Percentiles rank a stretch among this genome's conserved stretches.
phyloP scores from a whole-genome alignment of 208 protist species.

The Trypanosoma mega region DNA sequence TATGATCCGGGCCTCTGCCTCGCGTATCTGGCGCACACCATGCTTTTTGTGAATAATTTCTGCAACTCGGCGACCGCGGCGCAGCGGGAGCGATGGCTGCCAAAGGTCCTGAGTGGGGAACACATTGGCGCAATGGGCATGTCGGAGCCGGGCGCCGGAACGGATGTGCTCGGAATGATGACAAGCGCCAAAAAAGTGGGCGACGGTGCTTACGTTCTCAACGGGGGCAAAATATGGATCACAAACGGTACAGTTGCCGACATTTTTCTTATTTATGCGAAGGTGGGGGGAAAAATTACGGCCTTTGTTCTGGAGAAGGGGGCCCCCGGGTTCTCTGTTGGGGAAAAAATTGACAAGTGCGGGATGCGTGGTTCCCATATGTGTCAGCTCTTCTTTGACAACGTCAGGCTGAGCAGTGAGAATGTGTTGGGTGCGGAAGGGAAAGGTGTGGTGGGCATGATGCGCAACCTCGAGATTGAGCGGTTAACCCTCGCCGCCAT shows the following conservation, averaged over 20 bases:
- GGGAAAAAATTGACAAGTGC: constrained; percentile 78
- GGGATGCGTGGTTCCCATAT: constrained; percentile 80
- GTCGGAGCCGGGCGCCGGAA: constrained; percentile 92
- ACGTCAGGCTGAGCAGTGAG: constrained; percentile 57
- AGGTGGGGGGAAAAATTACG: constrained; percentile 87
- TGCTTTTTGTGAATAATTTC: constrained; percentile 88
- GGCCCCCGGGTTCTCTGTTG: constrained; percentile 57
- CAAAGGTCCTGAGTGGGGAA: constrained; percentile 93
- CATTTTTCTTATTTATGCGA: constrained; percentile 96
- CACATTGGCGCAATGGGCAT: constrained; percentile 96
- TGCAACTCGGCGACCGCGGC: constrained; percentile 74
- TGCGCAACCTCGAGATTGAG: constrained; percentile 86
- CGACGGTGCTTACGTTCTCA: constrained; percentile 83
- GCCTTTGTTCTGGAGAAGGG: constrained; percentile 64
- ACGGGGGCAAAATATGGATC: constrained; percentile 98
- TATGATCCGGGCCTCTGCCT: constrained; percentile 77
- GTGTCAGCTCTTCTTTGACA: constrained; percentile 77
- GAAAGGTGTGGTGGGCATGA: constrained; percentile 73
- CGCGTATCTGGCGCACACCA: constrained; percentile 76
- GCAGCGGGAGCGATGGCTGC: constrained; percentile 91
- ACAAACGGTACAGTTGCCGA: constrained; percentile 97
- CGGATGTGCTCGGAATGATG: constrained; percentile 96
- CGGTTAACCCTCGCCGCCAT: constrained; percentile 74
- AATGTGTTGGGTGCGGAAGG: constrained; percentile 69
- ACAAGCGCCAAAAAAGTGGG: constrained; percentile 81